phyloP scores from a whole-genome alignment of 306 rosid genomes.

The Crataegus laevigata region DNA sequence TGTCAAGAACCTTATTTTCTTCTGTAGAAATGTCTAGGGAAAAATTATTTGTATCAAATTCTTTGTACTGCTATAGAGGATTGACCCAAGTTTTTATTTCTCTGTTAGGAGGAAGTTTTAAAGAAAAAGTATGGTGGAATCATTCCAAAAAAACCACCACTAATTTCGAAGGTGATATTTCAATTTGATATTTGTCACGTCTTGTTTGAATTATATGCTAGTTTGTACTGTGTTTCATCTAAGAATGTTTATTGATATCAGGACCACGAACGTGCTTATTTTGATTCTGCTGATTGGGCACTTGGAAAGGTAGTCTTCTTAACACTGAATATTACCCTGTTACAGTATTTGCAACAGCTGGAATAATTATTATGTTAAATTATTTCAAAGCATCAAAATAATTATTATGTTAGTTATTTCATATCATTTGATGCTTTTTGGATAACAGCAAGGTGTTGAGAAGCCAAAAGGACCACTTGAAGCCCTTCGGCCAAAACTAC shows the following conservation, averaged over 20 bases:
- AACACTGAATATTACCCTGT: slow-evolving; percentile 5
- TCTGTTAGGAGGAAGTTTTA: slow-evolving; percentile 53
- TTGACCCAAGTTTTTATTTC: slow-evolving; percentile 23
- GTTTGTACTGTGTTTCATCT: slow-evolving; percentile 2
- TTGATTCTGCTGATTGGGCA: slow-evolving; percentile 99
- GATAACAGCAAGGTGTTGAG: slow-evolving; percentile 77
- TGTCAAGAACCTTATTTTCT: not conserved
- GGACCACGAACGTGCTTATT: slow-evolving; percentile 98
- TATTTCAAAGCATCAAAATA: not conserved
- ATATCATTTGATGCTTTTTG: slow-evolving; percentile 4
- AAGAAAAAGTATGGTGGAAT: slow-evolving; percentile 96
- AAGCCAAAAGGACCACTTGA: slow-evolving; percentile 98
- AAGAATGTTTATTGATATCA: slow-evolving; percentile 25
- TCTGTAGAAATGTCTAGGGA: not conserved
- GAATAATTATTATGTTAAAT: too few relatives aligned
- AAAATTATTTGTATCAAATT: not conserved
- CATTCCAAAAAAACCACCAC: slow-evolving; percentile 80
- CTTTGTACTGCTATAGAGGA: not conserved
- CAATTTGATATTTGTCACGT: not conserved
- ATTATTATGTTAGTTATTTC: slow-evolving; percentile 9
- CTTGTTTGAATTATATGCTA: not conserved
- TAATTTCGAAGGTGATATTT: slow-evolving; percentile 70
- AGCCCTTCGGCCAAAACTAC: slow-evolving; percentile 91
- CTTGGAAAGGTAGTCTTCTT: slow-evolving; percentile 74
- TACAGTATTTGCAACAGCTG: not conserved